Conservation (phyloP, 2,329 filamentous ascomycete species). For the Hirsutella rhossiliensis region DNA sequence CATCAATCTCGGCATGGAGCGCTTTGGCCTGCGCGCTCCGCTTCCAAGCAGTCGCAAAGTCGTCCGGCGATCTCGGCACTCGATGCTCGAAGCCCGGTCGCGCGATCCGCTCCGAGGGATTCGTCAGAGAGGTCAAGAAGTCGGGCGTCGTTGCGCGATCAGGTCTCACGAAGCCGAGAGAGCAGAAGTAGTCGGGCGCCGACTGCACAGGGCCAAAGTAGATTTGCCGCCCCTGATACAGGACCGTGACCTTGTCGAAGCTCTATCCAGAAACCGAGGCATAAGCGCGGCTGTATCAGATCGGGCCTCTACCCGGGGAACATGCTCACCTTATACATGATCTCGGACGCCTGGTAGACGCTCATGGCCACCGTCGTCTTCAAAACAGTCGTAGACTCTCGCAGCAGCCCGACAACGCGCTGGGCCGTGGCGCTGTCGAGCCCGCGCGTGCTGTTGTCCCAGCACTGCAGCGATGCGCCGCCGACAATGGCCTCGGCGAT, state of each 20-base stretch:
- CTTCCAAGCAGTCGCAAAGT: constrained; percentile 25
- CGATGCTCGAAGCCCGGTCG: constrained; percentile 20
- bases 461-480: constrained; percentile 7
- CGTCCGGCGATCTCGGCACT: constrained; percentile 23
- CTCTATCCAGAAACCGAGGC: no score
- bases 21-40: constrained; percentile 11
- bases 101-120: constrained; percentile 20
- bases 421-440: constrained; percentile 14
- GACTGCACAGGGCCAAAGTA: constrained; percentile 60
- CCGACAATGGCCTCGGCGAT: constrained; percentile 50
- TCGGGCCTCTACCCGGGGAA: no score
- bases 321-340: no score
- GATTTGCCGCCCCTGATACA: constrained; percentile 63
- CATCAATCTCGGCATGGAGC: constrained; percentile 10
- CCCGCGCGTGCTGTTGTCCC: constrained; percentile 14
- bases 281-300: no score
- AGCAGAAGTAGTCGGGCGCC: constrained; percentile 63
- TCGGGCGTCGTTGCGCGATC: constrained; percentile 65
- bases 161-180: constrained; percentile 62
- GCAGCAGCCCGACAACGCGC: constrained; percentile 14
- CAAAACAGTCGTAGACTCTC: no score
- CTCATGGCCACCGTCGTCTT: no score
- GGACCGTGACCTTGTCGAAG: constrained; percentile 77
- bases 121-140: constrained; percentile 53
- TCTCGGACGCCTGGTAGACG: no score